Base-by-base conservation (phyloP, 2,329 filamentous ascomycete species). In the Tolypocladium cylindrosporum region DNA sequence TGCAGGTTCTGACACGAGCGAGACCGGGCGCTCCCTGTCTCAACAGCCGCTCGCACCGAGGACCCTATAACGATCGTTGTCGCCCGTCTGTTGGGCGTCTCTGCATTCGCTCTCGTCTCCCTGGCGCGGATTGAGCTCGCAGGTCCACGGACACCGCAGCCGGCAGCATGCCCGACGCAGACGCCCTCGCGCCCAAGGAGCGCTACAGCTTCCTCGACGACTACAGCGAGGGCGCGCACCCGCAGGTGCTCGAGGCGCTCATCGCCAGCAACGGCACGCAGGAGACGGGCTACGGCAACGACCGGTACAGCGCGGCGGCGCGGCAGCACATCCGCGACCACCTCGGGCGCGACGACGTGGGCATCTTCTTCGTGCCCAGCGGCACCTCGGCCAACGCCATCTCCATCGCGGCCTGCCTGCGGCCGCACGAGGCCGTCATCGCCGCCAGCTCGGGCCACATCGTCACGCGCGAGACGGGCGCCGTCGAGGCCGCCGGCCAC, bases 331-430 rank as follows among this genome's bases (percentile, higher is more conserved):
- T 80, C 54, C 71, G 75, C 24, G 56, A 55, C 0, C 72, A 73
- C 51, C 67, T 74, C 13, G 72, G 71, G 9, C 62, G 65, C 19
- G 63, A 69, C 9, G 73, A 77, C 31, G 76, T 77, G 0, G 75
- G 74, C 51, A 71, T 80, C 57, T 78, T 78, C 64, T 80, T 80
- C 55, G 78, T 80, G 0, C 77, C 78, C 1, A 80, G 76, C 57
- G 78, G 78, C 14, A 80, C 78, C 0, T 77, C 77, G 0, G 78
- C 78, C 39, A 80, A 80, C 57, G 72, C 77, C 42, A 80, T 80
- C 56, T 79, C 75, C 50, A 80, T 80, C 51, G 77, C 77, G 0
- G 77, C 77, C 10, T 80, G 78, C 43, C 67, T 80, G 7, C 72
- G 77, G 0, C 76, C 78, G 0, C 77, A 79, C 56, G 78, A 80